Evolutionary conservation across 208 protist genomes (phyloP).

Genomic region (Leishmania mexicana): DNA sequence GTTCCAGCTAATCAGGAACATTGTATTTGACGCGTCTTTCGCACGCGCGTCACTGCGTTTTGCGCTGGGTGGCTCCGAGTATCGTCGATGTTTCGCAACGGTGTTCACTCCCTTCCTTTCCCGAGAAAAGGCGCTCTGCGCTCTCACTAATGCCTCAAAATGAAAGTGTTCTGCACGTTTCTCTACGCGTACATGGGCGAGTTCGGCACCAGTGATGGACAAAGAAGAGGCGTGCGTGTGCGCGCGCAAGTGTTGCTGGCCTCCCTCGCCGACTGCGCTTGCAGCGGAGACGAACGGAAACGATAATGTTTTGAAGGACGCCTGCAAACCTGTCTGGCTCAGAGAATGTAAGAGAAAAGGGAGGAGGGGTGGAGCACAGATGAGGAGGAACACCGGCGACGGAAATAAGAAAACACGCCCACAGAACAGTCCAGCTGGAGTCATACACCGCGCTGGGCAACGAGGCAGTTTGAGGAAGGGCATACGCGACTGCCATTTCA

Average conservation of each 20-base stretch:
- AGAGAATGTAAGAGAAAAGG: background rate
- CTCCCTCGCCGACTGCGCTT: background rate
- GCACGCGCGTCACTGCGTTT: background rate
- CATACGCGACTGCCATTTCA: background rate
- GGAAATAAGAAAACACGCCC: background rate
- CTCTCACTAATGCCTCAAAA: background rate
- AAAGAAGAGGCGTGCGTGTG: background rate
- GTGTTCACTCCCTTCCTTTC: too few species aligned
- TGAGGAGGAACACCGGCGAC: too few species aligned
- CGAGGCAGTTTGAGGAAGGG: background rate
- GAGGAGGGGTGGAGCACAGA: too few species aligned
- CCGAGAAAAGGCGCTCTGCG: background rate
- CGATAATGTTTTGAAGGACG: too few species aligned
- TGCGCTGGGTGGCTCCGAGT: background rate
- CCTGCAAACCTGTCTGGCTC: background rate
- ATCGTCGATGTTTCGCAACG: background rate
- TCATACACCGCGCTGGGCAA: background rate
- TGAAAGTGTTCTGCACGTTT: background rate
- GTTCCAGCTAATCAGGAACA: constrained; percentile 91
- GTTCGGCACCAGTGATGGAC: background rate
- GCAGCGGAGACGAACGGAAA: background rate
- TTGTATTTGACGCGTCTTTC: constrained; percentile 4
- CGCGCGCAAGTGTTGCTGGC: background rate
- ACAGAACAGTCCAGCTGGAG: background rate
- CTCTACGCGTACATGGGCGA: background rate